phyloP scores from a whole-genome alignment of 176 grass and related monocot genomes.

The Oryza glumipatula region DNA sequence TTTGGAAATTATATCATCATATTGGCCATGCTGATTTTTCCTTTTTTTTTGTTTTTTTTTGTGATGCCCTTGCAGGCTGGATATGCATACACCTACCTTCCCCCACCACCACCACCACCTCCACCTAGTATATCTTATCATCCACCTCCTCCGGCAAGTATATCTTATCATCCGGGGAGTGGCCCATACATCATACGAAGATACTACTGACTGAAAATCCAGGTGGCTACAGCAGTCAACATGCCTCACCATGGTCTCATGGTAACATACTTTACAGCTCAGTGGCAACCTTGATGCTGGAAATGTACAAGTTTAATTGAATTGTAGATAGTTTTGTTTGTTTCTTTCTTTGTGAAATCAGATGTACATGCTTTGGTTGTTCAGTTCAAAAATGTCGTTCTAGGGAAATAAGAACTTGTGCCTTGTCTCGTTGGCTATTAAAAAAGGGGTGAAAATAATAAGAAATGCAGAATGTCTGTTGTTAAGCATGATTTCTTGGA shows the following conservation, averaged over 20 bases:
- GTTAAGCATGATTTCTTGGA: background rate
- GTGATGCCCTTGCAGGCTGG: slow-evolving; percentile 30
- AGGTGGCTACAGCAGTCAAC: background rate
- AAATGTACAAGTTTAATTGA: background rate
- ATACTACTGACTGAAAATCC: slow-evolving; percentile 45
- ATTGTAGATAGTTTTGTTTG: background rate
- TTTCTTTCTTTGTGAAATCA: background rate
- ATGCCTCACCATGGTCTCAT: background rate
- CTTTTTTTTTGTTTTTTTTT: background rate
- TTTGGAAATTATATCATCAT: slow-evolving; percentile 8
- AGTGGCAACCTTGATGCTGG: background rate
- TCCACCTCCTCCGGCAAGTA: slow-evolving; percentile 17
- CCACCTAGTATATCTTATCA: slow-evolving; percentile 35
- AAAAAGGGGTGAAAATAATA: background rate
- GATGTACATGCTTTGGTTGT: background rate
- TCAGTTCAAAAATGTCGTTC: background rate
- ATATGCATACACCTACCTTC: slow-evolving; percentile 32
- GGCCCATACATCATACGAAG: slow-evolving; percentile 10
- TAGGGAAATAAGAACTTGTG: background rate
- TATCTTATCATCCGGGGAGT: slow-evolving; percentile 28
- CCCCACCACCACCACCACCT: background rate
- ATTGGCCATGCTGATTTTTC: background rate
- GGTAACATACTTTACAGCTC: background rate
- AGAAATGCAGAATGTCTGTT: background rate
- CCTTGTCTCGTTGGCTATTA: background rate